phyloP scores from a whole-genome alignment of 768 basidiomycete species.

The Auricularia auricula-judae region DNA sequence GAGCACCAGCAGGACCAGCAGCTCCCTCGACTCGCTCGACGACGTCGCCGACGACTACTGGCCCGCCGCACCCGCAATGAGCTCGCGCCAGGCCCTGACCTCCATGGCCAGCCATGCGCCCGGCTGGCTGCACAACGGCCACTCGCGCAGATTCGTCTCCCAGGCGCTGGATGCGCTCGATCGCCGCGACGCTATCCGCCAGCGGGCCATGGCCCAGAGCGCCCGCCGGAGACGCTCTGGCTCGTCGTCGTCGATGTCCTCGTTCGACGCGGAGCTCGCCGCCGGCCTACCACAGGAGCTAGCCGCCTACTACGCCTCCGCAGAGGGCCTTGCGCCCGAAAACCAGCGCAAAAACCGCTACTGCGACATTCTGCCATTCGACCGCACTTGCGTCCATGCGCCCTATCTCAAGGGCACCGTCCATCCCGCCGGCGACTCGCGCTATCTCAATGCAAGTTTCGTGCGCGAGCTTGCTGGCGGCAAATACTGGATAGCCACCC shows the following conservation, averaged over 20 bases:
- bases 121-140: neutral
- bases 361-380: slow-evolving; percentile 63
- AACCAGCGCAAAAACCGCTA: slow-evolving; percentile 58
- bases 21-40: neutral
- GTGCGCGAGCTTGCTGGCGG: slow-evolving; percentile 62
- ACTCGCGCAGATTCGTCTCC: slow-evolving; percentile 1
- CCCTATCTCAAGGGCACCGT: slow-evolving; percentile 10
- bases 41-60: neutral
- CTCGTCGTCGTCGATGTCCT: slow-evolving; percentile 14
- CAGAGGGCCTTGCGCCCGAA: slow-evolving; percentile 32
- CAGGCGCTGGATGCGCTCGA: slow-evolving; percentile 24
- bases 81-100: neutral
- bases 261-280: slow-evolving; percentile 12
- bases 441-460: slow-evolving; percentile 81
- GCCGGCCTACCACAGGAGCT: slow-evolving; percentile 11
- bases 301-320: slow-evolving; percentile 43
- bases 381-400: slow-evolving; percentile 64
- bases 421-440: slow-evolving; percentile 17
- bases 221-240: slow-evolving; percentile 15
- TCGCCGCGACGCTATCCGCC: slow-evolving; percentile 27
- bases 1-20: neutral
- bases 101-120: neutral
- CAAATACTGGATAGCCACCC: slow-evolving; percentile 78
- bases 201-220: slow-evolving; percentile 4
- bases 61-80: neutral